Conservation (phyloP, 331 rosid genomes). For the Telfairia occidentalis region DNA sequence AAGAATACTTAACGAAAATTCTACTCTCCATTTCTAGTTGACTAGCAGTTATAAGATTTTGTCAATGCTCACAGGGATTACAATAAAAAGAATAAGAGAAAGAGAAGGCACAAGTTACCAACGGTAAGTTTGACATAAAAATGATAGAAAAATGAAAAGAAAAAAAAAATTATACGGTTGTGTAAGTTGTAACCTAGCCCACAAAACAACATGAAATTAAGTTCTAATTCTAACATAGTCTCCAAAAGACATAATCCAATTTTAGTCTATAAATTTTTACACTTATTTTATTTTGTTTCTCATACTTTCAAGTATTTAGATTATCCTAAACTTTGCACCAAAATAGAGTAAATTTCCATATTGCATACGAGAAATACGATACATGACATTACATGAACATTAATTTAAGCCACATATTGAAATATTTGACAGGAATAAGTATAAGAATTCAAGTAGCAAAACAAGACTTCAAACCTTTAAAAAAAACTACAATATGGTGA, state of each 20-base stretch:
- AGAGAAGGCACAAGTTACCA: background rate
- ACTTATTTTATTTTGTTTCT: background rate
- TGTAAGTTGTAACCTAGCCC: background rate
- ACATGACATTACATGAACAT: background rate
- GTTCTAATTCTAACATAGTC: background rate
- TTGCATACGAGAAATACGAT: background rate
- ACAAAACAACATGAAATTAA: background rate
- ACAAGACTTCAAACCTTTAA: background rate
- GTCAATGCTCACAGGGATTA: background rate
- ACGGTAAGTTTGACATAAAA: background rate
- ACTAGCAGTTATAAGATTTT: background rate
- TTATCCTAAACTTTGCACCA: background rate
- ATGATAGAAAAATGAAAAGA: background rate
- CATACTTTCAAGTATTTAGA: background rate
- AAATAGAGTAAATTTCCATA: background rate
- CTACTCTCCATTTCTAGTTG: background rate
- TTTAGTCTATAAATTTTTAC: background rate
- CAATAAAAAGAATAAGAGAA: background rate
- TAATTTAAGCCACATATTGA: background rate
- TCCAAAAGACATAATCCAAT: background rate
- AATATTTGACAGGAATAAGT: background rate
- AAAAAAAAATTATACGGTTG: too few relatives aligned
- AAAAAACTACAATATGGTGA: background rate
- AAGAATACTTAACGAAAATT: background rate
- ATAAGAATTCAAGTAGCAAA: background rate